Conservation (phyloP, 2,329 filamentous ascomycete species). For the Knufia fluminis region DNA sequence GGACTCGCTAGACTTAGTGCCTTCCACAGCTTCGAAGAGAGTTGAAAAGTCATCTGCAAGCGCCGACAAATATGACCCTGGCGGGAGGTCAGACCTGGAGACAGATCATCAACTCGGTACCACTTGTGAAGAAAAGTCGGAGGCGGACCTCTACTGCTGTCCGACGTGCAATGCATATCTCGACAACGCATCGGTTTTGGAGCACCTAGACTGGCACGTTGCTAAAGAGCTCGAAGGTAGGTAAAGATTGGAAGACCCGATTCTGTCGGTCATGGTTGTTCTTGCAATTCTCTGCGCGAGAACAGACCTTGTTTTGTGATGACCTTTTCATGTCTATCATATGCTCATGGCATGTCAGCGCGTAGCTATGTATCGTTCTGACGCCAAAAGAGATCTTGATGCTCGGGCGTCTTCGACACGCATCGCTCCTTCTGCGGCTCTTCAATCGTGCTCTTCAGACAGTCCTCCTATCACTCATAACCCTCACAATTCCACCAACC, state of each 20-base stretch:
- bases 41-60: neutral
- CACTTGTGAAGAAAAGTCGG: neutral
- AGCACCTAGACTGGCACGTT: slow-evolving; percentile 89
- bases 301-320: too few relatives aligned
- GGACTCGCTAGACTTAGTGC: neutral
- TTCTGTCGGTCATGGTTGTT: too few relatives aligned
- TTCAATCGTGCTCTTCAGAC: slow-evolving; percentile 44
- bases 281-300: too few relatives aligned
- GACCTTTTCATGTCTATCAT: too few relatives aligned
- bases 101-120: neutral
- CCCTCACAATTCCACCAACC: slow-evolving; percentile 81
- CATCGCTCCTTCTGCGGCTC: too few relatives aligned
- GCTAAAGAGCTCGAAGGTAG: slow-evolving; percentile 65
- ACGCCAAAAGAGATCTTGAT: too few relatives aligned
- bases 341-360: too few relatives aligned
- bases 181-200: slow-evolving; percentile 50
- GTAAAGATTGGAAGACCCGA: neutral
- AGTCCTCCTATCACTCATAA: slow-evolving; percentile 92
- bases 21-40: too few relatives aligned
- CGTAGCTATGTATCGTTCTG: too few relatives aligned
- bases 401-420: too few relatives aligned
- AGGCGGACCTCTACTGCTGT: slow-evolving; percentile 41
- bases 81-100: neutral
- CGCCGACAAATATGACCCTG: neutral
- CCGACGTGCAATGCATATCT: slow-evolving; percentile 55